Evolutionary conservation across 495 filamentous ascomycete genomes (phyloP).

Genomic region (Cenococcum geophilum): DNA sequence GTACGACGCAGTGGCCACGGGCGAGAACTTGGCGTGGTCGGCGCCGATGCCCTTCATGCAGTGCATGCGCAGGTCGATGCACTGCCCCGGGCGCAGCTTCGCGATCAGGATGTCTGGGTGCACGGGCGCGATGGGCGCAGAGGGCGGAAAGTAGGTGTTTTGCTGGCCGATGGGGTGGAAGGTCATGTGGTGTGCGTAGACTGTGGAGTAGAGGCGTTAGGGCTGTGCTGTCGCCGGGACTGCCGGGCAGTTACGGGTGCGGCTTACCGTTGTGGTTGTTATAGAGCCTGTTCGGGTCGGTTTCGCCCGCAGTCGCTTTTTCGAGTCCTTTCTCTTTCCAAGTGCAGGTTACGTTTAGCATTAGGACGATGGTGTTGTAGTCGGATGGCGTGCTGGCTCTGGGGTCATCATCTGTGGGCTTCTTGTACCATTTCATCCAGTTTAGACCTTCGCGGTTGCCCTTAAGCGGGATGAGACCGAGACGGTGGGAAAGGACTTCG

Average conservation of each 20-base stretch:
- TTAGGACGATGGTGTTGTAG: slow-evolving; percentile 71
- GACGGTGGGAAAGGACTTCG: slow-evolving; percentile 82
- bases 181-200: slow-evolving; percentile 77
- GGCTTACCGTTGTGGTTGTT: slow-evolving; percentile 57
- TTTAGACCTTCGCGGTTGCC: slow-evolving; percentile 68
- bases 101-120: slow-evolving; percentile 92
- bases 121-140: slow-evolving; percentile 58
- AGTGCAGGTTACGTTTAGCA: slow-evolving; percentile 68
- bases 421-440: slow-evolving; percentile 71
- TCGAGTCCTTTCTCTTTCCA: slow-evolving; percentile 61
- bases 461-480: slow-evolving; percentile 85
- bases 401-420: slow-evolving; percentile 49
- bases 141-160: slow-evolving; percentile 54
- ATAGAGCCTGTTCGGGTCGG: slow-evolving; percentile 77
- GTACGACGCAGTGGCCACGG: slow-evolving; percentile 91
- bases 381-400: slow-evolving; percentile 53
- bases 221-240: too few species aligned
- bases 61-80: slow-evolving; percentile 75
- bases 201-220: slow-evolving; percentile 23
- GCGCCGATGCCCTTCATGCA: slow-evolving; percentile 88
- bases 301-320: slow-evolving; percentile 48
- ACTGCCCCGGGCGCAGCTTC: slow-evolving; percentile 88
- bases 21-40: slow-evolving; percentile 97
- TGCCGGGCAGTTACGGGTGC: not conserved
- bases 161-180: slow-evolving; percentile 74